Conservation (phyloP, 2,329 filamentous ascomycete species). For the Didymella pomorum region DNA sequence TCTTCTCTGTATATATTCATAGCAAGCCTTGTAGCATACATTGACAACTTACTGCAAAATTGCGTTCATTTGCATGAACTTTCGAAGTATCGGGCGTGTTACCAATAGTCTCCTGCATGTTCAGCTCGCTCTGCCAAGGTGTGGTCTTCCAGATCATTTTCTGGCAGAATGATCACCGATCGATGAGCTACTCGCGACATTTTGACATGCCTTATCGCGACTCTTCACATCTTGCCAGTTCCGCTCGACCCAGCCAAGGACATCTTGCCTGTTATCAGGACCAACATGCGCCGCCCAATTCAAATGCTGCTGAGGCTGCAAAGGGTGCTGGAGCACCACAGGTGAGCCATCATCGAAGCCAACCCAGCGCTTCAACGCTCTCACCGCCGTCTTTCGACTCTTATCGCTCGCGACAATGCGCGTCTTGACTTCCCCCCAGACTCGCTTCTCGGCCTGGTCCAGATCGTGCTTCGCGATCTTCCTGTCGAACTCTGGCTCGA, state of each 20-base stretch:
- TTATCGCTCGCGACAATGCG: slow-evolving; percentile 36
- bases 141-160: background rate
- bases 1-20: slow-evolving; percentile 20
- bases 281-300: slow-evolving; percentile 35
- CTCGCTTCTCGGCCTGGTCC: slow-evolving; percentile 45
- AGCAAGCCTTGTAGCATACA: slow-evolving; percentile 11
- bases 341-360: slow-evolving; percentile 35
- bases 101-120: background rate
- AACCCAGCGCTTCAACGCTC: slow-evolving; percentile 49
- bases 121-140: background rate
- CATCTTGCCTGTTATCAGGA: slow-evolving; percentile 15
- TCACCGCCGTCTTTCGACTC: slow-evolving; percentile 34
- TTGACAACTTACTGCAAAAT: background rate
- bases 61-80: background rate
- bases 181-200: background rate
- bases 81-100: background rate
- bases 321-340: slow-evolving; percentile 25
- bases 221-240: slow-evolving; percentile 44
- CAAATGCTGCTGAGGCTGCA: slow-evolving; percentile 23
- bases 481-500: slow-evolving; percentile 55
- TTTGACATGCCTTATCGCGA: slow-evolving; percentile 35
- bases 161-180: background rate
- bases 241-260: slow-evolving; percentile 41
- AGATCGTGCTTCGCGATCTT: slow-evolving; percentile 51
- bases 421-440: slow-evolving; percentile 59